phyloP scores from a whole-genome alignment of 768 basidiomycete species.

The Leccinellum rugosiceps region DNA sequence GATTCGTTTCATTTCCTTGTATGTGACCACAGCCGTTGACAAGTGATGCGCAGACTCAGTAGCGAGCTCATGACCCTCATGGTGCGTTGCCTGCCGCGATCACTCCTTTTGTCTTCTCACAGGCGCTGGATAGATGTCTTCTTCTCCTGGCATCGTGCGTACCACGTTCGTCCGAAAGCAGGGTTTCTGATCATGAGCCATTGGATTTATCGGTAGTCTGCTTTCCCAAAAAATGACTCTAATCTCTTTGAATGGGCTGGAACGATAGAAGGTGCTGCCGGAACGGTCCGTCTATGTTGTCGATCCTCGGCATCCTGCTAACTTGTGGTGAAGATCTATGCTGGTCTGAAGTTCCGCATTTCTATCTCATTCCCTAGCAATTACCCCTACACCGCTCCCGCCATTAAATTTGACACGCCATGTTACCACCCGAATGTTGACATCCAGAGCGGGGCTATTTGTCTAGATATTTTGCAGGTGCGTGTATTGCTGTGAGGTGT shows the following conservation, averaged over 20 bases:
- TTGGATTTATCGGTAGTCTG: conserved; percentile 50
- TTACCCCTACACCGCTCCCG: conserved; percentile 84
- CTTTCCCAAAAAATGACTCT: conserved; percentile 83
- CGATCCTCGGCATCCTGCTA: background rate
- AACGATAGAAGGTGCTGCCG: conserved; percentile 78
- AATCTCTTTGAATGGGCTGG: conserved; percentile 91
- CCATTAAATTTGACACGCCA: conserved; percentile 84
- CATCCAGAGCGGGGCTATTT: conserved; percentile 71
- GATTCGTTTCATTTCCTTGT: background rate
- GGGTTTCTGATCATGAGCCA: background rate
- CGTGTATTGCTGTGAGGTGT: conserved; percentile 3
- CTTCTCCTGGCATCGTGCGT: conserved; percentile 83
- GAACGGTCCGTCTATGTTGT: conserved; percentile 43
- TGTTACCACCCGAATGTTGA: conserved; percentile 94
- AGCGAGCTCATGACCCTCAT: conserved; percentile 88
- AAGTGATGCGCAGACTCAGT: conserved; percentile 48
- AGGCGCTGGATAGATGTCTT: conserved; percentile 64
- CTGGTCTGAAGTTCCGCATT: conserved; percentile 77
- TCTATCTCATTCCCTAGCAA: conserved; percentile 82
- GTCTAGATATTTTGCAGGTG: conserved; percentile 85
- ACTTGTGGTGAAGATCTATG: conserved; percentile 57
- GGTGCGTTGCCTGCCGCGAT: conserved; percentile 46
- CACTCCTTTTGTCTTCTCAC: conserved; percentile 1
- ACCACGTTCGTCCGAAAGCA: background rate
- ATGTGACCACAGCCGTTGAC: conserved; percentile 1